Conservation (phyloP, 495 filamentous ascomycete genomes). For the Penicillium cinerascens region DNA sequence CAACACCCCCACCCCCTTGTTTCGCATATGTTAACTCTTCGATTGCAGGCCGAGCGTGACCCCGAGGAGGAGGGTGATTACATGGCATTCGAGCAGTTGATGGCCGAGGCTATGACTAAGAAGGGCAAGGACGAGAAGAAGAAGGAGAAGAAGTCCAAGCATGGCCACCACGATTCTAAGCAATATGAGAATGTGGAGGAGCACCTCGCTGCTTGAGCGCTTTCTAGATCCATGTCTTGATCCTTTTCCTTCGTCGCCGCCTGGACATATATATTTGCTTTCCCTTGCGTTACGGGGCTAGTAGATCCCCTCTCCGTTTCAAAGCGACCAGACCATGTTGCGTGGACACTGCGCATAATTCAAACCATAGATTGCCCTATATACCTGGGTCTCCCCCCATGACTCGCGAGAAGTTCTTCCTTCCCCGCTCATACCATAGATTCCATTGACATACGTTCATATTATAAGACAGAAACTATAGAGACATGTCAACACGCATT, state of each 20-base stretch:
- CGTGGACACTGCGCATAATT: constrained; percentile 4
- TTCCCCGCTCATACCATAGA: background rate
- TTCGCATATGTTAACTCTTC: constrained; percentile 2
- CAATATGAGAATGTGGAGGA: constrained; percentile 4
- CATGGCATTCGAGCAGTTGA: constrained; percentile 97
- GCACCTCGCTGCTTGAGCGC: constrained; percentile 12
- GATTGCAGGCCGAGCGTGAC: constrained; percentile 74
- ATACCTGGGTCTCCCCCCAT: constrained; percentile 11
- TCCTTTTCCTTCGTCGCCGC: constrained; percentile 2
- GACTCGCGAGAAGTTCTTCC: background rate
- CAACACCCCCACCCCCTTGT: background rate
- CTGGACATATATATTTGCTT: constrained; percentile 15
- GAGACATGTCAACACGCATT: background rate
- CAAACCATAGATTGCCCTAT: constrained; percentile 21
- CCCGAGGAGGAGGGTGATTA: constrained; percentile 97
- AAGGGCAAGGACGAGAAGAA: constrained; percentile 78
- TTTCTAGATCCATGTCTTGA: background rate
- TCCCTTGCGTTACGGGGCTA: background rate
- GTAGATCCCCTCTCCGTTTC: background rate
- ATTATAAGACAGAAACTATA: background rate
- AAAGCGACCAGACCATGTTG: constrained; percentile 1
- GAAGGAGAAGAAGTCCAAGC: constrained; percentile 57
- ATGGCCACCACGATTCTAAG: constrained; percentile 13
- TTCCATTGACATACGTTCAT: background rate
- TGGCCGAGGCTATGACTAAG: constrained; percentile 93